These are phyloP conservation scores for Inosperma sp. DNA, from an alignment of 768 basidiomycete species.

Conservation along the genomic window DNA sequence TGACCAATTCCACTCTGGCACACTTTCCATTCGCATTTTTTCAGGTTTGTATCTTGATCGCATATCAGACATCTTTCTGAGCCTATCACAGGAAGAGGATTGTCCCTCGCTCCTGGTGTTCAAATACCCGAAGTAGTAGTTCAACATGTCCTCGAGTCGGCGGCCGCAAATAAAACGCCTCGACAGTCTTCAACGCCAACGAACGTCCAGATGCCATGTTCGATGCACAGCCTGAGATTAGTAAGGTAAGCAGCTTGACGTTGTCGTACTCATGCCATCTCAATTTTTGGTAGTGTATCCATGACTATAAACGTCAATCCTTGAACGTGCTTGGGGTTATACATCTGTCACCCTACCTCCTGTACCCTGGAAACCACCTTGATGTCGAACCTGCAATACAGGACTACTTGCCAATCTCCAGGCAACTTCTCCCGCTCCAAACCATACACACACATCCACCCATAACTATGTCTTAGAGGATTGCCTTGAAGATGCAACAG, in stretches of 20 bases:
- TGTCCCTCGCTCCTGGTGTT: constrained; percentile 73
- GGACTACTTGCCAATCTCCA: constrained; percentile 54
- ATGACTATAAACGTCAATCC: too few species aligned
- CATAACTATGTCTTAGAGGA: constrained; percentile 46
- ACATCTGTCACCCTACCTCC: too few species aligned
- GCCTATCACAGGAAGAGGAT: constrained; percentile 62
- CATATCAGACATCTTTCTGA: not conserved
- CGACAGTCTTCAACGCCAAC: constrained; percentile 68
- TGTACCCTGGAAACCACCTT: too few species aligned
- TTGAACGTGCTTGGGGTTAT: too few species aligned
- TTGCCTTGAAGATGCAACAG: constrained; percentile 44
- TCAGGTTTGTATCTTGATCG: constrained; percentile 53
- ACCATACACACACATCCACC: constrained; percentile 33
- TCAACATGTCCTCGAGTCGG: constrained; percentile 69
- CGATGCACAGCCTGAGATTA: too few species aligned
- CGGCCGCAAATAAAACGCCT: constrained; percentile 35
- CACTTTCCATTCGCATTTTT: constrained; percentile 95
- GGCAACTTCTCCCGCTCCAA: constrained; percentile 39
- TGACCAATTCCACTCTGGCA: constrained; percentile 84
- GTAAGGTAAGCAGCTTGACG: too few species aligned
- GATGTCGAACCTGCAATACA: constrained; percentile 43
- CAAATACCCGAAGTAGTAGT: constrained; percentile 82
- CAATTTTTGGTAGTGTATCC: too few species aligned
- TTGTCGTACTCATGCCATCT: too few species aligned
- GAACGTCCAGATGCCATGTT: too few species aligned